These are phyloP conservation scores for Lecanicillium sp. DNA, from an alignment of 2,329 filamentous ascomycete genomes.

Conservation along the genomic window DNA sequence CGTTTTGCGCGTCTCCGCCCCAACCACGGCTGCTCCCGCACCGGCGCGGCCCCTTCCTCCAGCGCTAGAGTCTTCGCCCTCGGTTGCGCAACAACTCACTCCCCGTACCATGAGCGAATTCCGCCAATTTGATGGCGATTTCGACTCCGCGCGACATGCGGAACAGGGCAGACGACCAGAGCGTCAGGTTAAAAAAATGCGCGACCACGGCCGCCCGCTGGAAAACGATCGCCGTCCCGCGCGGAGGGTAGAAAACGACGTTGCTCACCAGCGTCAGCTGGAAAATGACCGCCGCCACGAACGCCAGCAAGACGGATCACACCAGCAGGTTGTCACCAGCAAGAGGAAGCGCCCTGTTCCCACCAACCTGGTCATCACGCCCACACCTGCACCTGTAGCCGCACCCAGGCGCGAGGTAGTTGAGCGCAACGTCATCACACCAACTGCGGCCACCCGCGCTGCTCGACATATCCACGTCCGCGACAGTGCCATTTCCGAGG, in stretches of 20 bases:
- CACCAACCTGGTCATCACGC: conserved; percentile 20
- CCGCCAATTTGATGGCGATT: conserved; percentile 53
- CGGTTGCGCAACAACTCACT: conserved; percentile 22
- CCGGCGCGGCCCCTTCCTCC: conserved; percentile 37
- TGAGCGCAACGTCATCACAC: conserved; percentile 42
- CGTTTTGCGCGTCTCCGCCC: conserved; percentile 32
- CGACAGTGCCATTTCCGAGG: conserved; percentile 33
- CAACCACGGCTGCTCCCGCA: conserved; percentile 29
- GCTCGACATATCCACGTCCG: conserved; percentile 42
- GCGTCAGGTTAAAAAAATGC: no score
- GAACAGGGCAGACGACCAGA: conserved; percentile 22
- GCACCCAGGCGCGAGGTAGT: conserved; percentile 33
- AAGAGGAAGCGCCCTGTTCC: conserved; percentile 37
- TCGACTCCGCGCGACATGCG: conserved; percentile 29
- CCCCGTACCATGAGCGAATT: conserved; percentile 44
- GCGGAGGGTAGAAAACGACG: no score
- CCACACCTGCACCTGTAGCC: conserved; percentile 10
- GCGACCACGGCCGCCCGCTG: no score
- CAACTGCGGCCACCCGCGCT: conserved; percentile 45
- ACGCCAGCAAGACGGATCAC: conserved; percentile 50
- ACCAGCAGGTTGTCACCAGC: conserved; percentile 48
- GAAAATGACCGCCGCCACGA: conserved; percentile 22
- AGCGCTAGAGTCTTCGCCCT: conserved; percentile 26
- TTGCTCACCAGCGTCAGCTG: conserved; percentile 35
- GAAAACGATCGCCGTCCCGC: conserved; percentile 22